phyloP scores from a whole-genome alignment of 2,329 filamentous ascomycete genomes.

The Fusarium sarcochroum region DNA sequence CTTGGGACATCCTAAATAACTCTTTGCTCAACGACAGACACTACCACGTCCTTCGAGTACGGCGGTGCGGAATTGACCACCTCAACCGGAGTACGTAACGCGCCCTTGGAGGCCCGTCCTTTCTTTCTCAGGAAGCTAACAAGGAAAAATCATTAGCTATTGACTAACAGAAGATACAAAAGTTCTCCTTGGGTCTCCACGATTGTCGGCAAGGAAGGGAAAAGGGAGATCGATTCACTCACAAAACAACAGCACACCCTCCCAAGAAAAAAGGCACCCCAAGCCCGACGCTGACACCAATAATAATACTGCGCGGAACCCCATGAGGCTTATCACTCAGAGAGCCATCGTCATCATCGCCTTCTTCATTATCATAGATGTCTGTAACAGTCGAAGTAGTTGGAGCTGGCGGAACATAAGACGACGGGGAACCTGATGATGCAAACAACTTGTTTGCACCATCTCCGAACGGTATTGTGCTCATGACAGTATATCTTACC shows the following conservation, averaged over 20 bases:
- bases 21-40: no score
- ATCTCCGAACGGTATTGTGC: conserved; percentile 58
- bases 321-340: conserved; percentile 49
- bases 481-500: neutral
- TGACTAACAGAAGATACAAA: no score
- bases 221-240: neutral
- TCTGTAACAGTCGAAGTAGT: neutral
- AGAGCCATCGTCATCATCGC: conserved; percentile 7
- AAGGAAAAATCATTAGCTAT: no score
- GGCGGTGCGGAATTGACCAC: no score
- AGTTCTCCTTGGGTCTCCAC: no score
- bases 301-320: conserved; percentile 60
- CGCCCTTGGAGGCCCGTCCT: no score
- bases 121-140: no score
- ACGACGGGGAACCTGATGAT: conserved; percentile 59
- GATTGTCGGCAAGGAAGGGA: no score
- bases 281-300: conserved; percentile 64
- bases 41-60: no score
- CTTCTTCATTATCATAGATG: neutral
- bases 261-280: conserved; percentile 57
- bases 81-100: no score
- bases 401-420: conserved; percentile 47
- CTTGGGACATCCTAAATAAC: no score
- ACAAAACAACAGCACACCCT: conserved; percentile 51
- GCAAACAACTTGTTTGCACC: conserved; percentile 48